Evolutionary conservation across 2,329 filamentous ascomycete species (phyloP), one percentile per base, ranked within the genome.

Genomic region (Dactylellina cionopaga): DNA sequence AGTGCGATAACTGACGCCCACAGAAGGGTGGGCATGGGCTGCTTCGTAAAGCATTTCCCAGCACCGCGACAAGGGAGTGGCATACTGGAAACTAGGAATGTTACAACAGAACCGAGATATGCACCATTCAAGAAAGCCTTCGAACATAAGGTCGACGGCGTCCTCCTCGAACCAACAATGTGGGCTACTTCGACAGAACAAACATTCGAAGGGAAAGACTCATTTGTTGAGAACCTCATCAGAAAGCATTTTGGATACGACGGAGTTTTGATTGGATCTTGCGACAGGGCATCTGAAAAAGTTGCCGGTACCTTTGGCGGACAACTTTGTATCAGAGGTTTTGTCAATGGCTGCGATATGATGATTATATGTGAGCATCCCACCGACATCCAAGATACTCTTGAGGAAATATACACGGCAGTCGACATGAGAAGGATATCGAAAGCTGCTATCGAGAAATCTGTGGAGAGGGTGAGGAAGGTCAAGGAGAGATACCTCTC

Each of bases 1-100:
- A 91, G 96, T 47, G 91, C 93, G 22, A 92, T 91, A 69, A 90
- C 98, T 82, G 93, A 90, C 79, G 95, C 95, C 43, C 96, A 96
- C 80, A 92, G 94, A 77, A 76, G 74, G 37, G 69, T 75, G 17
- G 75, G 76, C 4, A 75, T 77, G 51, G 76, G 74, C 10, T 74
- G 76, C 56, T 76, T 76, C 47, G 76, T 75, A 25, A 77, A 77
- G 65, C 76, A 77, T 69, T 77, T 77, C 43, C 76, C 76, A 60
- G 76, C 46, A 68, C 76, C 54, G 29, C 68, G 39, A 41, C 58
- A 66, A 65, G 66, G 66, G 1, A 71, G 68, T 35, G 68, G 68
- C 5, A 72, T 72, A 17, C 39, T 72, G 15, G 68, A 72, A 25
- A 65, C 59, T n/a, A 39, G 68, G 9, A 60, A 52, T 31, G 39